Evolutionary conservation across 73 alveolate species (phyloP).

Genomic region (Paramecium primaurelia): DNA sequence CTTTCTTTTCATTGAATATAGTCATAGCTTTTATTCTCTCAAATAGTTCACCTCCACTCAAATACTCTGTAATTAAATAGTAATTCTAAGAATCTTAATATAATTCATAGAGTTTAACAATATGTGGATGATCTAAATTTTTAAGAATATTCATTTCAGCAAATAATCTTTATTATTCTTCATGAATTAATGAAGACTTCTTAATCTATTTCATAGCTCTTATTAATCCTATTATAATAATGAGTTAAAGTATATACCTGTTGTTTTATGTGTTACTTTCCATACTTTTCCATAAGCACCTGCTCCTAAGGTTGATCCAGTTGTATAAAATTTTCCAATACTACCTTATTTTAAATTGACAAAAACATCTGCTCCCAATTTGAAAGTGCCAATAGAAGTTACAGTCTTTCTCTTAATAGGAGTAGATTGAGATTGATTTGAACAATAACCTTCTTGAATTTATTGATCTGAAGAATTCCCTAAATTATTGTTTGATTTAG

Average conservation of each 20-base stretch:
- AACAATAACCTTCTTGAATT: background rate
- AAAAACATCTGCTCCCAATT: slow-evolving; percentile 40
- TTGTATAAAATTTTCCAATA: background rate
- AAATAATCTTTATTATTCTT: slow-evolving; percentile 47
- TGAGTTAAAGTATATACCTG: background rate
- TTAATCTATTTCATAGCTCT: slow-evolving; percentile 56
- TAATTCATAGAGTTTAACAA: slow-evolving; percentile 32
- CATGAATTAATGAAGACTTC: slow-evolving; percentile 28
- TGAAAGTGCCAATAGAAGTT: background rate
- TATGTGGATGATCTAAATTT: slow-evolving; percentile 53
- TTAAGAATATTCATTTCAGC: slow-evolving; percentile 57
- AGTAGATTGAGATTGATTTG: background rate
- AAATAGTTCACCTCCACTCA: slow-evolving; percentile 74
- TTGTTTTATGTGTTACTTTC: slow-evolving; percentile 11
- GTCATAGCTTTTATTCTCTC: slow-evolving; percentile 59
- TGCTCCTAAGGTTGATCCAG: background rate
- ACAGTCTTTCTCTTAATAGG: background rate
- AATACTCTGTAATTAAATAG: slow-evolving; percentile 53
- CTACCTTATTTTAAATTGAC: background rate
- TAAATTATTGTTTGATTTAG: background rate
- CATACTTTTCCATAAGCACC: slow-evolving; percentile 48
- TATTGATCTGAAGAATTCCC: background rate
- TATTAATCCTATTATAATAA: background rate
- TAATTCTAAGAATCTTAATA: slow-evolving; percentile 45
- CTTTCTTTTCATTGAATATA: slow-evolving; percentile 31